Conservation (phyloP, 306 rosid species). For the Glycyrrhiza uralensis region DNA sequence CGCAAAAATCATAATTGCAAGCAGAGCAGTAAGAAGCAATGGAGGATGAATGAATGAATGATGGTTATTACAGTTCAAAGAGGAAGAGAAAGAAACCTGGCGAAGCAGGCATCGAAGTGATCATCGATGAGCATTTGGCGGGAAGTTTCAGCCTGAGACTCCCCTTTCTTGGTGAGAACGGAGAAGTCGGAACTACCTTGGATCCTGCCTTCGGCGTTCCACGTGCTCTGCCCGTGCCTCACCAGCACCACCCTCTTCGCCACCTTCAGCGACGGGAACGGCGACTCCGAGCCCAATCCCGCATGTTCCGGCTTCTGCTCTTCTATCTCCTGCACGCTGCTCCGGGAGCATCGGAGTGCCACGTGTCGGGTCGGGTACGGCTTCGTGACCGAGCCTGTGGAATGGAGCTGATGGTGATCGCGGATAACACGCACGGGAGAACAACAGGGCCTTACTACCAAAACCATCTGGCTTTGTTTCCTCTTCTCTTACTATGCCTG, state of each 20-base stretch:
- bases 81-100: conserved; percentile 49
- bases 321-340: conserved; percentile 44
- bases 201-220: conserved; percentile 94
- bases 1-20: background rate
- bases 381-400: background rate
- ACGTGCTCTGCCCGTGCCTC: conserved; percentile 94
- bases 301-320: background rate
- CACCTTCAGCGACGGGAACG: conserved; percentile 47
- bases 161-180: conserved; percentile 81
- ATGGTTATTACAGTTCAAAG: too few species aligned
- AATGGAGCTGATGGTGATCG: background rate
- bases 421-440: background rate
- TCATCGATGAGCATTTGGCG: conserved; percentile 81
- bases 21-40: background rate
- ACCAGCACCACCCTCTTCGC: conserved; percentile 85
- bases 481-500: too few species aligned
- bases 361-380: background rate
- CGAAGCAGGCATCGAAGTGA: conserved; percentile 72
- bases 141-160: conserved; percentile 84
- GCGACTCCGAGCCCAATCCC: conserved; percentile 38
- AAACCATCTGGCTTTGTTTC: conserved; percentile 28
- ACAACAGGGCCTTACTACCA: conserved; percentile 19
- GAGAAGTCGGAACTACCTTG: conserved; percentile 95
- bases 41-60: background rate
- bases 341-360: conserved; percentile 41